Percentiles rank a stretch among this genome's conserved stretches.
These are phyloP conservation scores for Paramarasmius palmivorus DNA, from an alignment of 1,284 basidiomycete species.

Conservation along the genomic window DNA sequence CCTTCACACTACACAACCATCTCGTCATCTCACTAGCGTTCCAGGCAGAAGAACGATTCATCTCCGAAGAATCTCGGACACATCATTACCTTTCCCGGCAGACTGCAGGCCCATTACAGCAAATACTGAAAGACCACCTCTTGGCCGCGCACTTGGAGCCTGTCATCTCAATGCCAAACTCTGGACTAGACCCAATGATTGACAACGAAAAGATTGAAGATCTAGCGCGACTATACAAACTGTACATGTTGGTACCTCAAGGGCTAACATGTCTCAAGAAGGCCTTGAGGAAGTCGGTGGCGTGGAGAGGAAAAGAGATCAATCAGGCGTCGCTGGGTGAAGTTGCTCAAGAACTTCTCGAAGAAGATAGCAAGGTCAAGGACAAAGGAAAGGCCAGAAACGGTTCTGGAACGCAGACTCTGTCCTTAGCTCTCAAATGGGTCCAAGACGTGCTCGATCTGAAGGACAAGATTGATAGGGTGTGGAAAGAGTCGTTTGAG, in stretches of 20 bases:
- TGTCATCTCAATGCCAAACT: constrained; percentile 81
- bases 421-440: constrained; percentile 82
- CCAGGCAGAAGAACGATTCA: constrained; percentile 83
- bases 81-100: constrained; percentile 85
- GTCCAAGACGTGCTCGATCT: constrained; percentile 90
- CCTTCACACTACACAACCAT: constrained; percentile 3
- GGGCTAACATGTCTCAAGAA: constrained; percentile 71
- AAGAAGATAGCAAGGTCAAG: constrained; percentile 15
- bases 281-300: constrained; percentile 76
- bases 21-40: constrained; percentile 15
- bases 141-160: constrained; percentile 76
- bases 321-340: constrained; percentile 56
- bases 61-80: constrained; percentile 86
- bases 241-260: constrained; percentile 73
- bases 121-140: constrained; percentile 79
- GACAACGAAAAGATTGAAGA: constrained; percentile 81
- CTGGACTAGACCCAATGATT: constrained; percentile 89
- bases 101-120: constrained; percentile 71
- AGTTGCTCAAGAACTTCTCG: constrained; percentile 35
- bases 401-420: constrained; percentile 47
- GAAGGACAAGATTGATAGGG: constrained; percentile 86
- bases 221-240: constrained; percentile 77
- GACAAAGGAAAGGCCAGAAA: constrained; percentile 40
- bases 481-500: constrained; percentile 75
- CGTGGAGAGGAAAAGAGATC: constrained; percentile 79